These are phyloP conservation scores for Alliaria petiolata DNA, from an alignment of 345 rosid genomes.

Conservation along the genomic window DNA sequence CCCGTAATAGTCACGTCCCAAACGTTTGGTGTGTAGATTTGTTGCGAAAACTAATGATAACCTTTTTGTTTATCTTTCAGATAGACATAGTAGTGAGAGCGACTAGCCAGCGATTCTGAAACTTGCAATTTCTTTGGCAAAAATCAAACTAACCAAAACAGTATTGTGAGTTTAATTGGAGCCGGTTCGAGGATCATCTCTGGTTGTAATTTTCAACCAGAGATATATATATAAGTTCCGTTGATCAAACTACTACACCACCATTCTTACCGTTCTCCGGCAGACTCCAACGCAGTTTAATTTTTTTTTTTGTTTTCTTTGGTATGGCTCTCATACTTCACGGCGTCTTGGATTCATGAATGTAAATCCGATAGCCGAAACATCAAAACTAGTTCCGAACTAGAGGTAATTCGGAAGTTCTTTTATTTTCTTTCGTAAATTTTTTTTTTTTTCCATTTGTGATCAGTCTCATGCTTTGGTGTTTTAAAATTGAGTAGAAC, in stretches of 20 bases:
- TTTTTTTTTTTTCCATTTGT: not conserved
- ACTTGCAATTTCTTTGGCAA: constrained; percentile 32
- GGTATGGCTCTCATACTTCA: constrained; percentile 14
- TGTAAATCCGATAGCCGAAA: constrained; percentile 3
- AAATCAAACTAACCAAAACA: constrained; percentile 31
- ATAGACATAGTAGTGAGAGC: constrained; percentile 80
- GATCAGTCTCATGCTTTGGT: constrained; percentile 9
- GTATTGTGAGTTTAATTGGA: constrained; percentile 28
- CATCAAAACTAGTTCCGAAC: constrained; percentile 20
- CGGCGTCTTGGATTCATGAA: constrained; percentile 16
- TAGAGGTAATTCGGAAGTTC: constrained; percentile 33
- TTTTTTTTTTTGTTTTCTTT: constrained; percentile 31
- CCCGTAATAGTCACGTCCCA: no score
- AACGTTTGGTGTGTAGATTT: no score
- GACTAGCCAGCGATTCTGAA: constrained; percentile 52
- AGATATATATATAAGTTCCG: not conserved
- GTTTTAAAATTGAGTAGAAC: constrained; percentile 20
- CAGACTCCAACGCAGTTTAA: constrained; percentile 27
- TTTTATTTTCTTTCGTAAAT: constrained; percentile 7
- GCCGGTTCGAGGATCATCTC: constrained; percentile 20
- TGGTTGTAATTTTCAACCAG: constrained; percentile 27
- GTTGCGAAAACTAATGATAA: constrained; percentile 8
- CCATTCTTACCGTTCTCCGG: constrained; percentile 32
- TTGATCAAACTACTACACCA: constrained; percentile 6
- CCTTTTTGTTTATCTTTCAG: constrained; percentile 41